Conservation (phyloP, 208 protist species). For the Leishmania amazonensis region DNA sequence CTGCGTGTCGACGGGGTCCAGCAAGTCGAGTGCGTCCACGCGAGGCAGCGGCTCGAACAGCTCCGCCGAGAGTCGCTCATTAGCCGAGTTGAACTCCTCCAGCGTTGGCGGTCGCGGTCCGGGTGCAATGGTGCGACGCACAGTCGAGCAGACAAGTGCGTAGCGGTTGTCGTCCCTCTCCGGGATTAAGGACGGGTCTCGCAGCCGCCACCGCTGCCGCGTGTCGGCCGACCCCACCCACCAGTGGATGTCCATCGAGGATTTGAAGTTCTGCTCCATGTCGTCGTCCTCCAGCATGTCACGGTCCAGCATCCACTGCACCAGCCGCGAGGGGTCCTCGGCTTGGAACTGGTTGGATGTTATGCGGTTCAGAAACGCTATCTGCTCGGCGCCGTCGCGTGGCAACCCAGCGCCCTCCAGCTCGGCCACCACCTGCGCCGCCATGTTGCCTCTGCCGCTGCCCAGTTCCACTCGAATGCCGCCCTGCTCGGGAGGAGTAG, state of each 20-base stretch:
- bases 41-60: slow-evolving; percentile 25
- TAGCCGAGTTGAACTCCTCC: slow-evolving; percentile 20
- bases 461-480: neutral
- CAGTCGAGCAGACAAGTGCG: slow-evolving; percentile 17
- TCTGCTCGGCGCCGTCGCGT: slow-evolving; percentile 19
- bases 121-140: slow-evolving; percentile 18
- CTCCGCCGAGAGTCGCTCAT: slow-evolving; percentile 7
- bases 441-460: neutral
- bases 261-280: slow-evolving; percentile 35
- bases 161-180: slow-evolving; percentile 68
- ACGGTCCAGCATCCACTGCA: slow-evolving; percentile 42
- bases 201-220: slow-evolving; percentile 69
- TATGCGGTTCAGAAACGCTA: slow-evolving; percentile 25
- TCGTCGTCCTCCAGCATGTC: slow-evolving; percentile 36
- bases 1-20: slow-evolving; percentile 27
- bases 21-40: slow-evolving; percentile 11
- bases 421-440: neutral
- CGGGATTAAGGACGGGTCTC: slow-evolving; percentile 54
- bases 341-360: slow-evolving; percentile 29
- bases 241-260: slow-evolving; percentile 68
- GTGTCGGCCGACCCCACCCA: slow-evolving; percentile 60
- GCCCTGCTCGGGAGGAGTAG: neutral
- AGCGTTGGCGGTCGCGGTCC: slow-evolving; percentile 7
- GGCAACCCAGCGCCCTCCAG: slow-evolving; percentile 9
- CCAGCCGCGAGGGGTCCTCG: slow-evolving; percentile 26